Conservation (phyloP, 108 stramenopile species). For the Fistulifera pelliculosa region DNA sequence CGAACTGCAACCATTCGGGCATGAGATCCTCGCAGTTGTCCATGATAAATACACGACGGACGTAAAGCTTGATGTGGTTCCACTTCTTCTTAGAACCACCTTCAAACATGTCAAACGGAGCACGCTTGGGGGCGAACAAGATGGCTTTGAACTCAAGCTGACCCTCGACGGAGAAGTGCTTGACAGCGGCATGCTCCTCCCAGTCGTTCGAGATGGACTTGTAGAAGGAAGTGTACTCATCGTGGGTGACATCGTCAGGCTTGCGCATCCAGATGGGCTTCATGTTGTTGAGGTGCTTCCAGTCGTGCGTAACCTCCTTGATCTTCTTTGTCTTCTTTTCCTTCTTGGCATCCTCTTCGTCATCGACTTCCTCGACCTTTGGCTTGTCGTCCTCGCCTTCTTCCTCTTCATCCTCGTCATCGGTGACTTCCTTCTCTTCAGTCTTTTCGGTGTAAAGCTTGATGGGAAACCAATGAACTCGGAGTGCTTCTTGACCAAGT, state of each 20-base stretch:
- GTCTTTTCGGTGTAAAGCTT: slow-evolving; percentile 99
- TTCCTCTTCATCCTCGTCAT: slow-evolving; percentile 97
- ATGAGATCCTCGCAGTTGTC: slow-evolving; percentile 99
- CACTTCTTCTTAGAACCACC: slow-evolving; percentile 98
- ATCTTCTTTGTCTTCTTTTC: slow-evolving; percentile 99
- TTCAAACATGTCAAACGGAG: slow-evolving; percentile 99
- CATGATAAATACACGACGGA: slow-evolving; percentile 99
- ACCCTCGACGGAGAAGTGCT: slow-evolving; percentile 99
- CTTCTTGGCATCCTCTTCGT: slow-evolving; percentile 95
- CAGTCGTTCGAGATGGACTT: slow-evolving; percentile 99
- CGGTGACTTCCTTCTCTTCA: slow-evolving; percentile 99
- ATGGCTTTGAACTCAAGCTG: slow-evolving; percentile 99
- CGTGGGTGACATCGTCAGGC: slow-evolving; percentile 98
- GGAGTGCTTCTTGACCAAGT: slow-evolving; percentile 99
- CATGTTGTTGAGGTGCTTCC: slow-evolving; percentile 99
- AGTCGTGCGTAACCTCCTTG: slow-evolving; percentile 99
- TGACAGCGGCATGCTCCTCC: slow-evolving; percentile 99
- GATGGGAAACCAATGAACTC: slow-evolving; percentile 99
- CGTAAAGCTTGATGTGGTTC: slow-evolving; percentile 99
- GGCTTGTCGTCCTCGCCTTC: slow-evolving; percentile 91
- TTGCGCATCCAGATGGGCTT: slow-evolving; percentile 99
- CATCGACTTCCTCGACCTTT: slow-evolving; percentile 94
- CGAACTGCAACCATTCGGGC: slow-evolving; percentile 99
- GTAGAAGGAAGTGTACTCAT: slow-evolving; percentile 99
- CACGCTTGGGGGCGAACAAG: slow-evolving; percentile 98